phyloP scores from a whole-genome alignment of 2,329 filamentous ascomycete species.

The Xylariomycetidae sp. region DNA sequence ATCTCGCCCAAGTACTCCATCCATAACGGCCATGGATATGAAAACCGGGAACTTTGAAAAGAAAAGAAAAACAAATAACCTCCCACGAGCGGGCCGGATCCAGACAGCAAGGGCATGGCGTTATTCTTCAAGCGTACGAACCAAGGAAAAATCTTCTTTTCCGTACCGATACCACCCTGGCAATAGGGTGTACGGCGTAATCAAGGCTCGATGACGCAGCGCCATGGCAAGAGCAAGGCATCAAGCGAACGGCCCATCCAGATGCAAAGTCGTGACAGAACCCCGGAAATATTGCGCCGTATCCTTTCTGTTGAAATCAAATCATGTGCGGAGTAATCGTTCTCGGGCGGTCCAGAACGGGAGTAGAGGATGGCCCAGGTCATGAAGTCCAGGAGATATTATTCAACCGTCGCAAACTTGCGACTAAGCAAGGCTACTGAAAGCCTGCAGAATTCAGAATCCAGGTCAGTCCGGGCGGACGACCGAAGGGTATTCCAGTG shows the following conservation, averaged over 20 bases:
- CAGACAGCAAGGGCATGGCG: conserved; percentile 36
- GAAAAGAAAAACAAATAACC: conserved; percentile 22
- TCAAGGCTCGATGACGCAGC: conserved; percentile 20
- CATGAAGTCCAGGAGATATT: conserved; percentile 21
- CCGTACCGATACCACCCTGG: conserved; percentile 23
- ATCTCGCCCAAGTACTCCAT: conserved; percentile 25
- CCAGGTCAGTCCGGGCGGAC: conserved; percentile 29
- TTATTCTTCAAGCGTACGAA: no score
- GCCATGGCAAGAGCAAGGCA: conserved; percentile 24
- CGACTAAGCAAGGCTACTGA: conserved; percentile 27
- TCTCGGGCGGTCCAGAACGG: conserved; percentile 18
- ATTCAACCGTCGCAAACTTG: conserved; percentile 29
- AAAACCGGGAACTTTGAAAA: conserved; percentile 22
- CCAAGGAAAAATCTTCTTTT: conserved; percentile 28
- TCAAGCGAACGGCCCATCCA: conserved; percentile 25
- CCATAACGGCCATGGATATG: conserved; percentile 23
- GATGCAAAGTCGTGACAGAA: conserved; percentile 27
- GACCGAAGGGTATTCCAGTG: no score
- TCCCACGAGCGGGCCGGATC: conserved; percentile 27
- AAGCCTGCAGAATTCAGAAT: conserved; percentile 24
- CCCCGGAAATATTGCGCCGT: conserved; percentile 26
- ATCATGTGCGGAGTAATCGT: conserved; percentile 24
- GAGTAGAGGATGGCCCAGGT: conserved; percentile 15
- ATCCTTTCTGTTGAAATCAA: conserved; percentile 25
- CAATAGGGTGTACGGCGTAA: conserved; percentile 21